Evolutionary conservation across 345 rosid genomes (phyloP), one percentile per base, ranked within the genome.

Genomic region (Mangifera indica): DNA sequence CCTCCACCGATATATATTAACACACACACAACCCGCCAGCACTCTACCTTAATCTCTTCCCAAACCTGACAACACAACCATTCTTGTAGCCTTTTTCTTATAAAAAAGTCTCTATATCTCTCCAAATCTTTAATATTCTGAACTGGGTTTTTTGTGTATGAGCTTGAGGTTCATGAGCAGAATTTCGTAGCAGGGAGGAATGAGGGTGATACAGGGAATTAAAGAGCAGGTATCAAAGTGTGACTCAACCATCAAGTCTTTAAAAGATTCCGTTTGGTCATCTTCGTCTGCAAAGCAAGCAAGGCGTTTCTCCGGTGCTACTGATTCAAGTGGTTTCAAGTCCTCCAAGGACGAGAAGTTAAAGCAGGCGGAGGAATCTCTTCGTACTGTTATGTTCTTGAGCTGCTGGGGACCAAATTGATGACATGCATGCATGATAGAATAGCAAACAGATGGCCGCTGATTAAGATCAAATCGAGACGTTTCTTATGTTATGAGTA

Each of bases 371-470:
- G 93, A 92, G 63, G 96, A 92, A 69, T 88, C 97, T 37, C 84
- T 92, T 0, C 76, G 96, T 71, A 89, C 87, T 5, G 82, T 92
- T 48, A 89, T 92, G 96, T 92, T 75, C 63, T 81, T 92, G 85
- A 89, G 96, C 78, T 92, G 95, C 59, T 92, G 97, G 97, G 93
- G 85, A 76, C 96, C 91, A 25, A 83, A 78, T 61, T 87, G 67
- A 74, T 56, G 18, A 29, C 2, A 29, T 29, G 32, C n/a, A n/a
- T n/a, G 0, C 0, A 34, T 21, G 5, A 0, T 22, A 5, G 11
- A 10, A 18, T 20, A 8, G n/a, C 5, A 56, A 54, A 60, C 60
- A 56, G 63, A 26, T 56, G 53, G 49, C 21, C 25, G 53, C 22
- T 25, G 40, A 55, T 25, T 48, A 22, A 69, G 20, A 55, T 45